Evolutionary conservation across 2,329 filamentous ascomycete genomes (phyloP), one percentile per base, ranked within the genome.

Genomic region (Peltaster fructicola): DNA sequence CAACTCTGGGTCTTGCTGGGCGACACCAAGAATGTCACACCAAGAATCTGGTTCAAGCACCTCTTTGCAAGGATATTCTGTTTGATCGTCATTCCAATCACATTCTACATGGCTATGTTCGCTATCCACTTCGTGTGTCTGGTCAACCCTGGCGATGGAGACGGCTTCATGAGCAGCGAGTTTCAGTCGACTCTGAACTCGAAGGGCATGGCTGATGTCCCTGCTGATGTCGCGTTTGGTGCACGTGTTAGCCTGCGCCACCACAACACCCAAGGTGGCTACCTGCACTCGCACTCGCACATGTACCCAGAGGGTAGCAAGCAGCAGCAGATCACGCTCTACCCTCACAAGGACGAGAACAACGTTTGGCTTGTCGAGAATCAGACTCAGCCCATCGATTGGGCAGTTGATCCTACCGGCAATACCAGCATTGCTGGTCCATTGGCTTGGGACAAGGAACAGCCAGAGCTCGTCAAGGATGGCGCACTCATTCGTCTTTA

Each of bases 121-220:
- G 84, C 70, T 26, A 90, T 98, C 43, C 88, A 98, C 61, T 98
- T 98, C 55, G 40, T 84, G 39, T 90, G 80, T 60, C 66, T 98
- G 20, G 68, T 75, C 31, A 98, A 98, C 56, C 88, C 88, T 14
- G 88, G 88, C 31, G 88, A 98, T 25, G 88, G 88, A 27, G 88
- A 98, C 52, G 88, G 88, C 27, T 98, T 98, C 62, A 98, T 98
- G 88, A 93, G 84, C 47, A 92, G 85, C 27, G 88, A 98, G 48
- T 98, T 98, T 61, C 88, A 98, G 57, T 78, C 88, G 15, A 95
- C 88, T 2, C 63, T 98, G 38, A 98, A 95, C 58, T 84, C 73
- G 44, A 98, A 95, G 62, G 73, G 69, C 26, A 98, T 98, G 88
- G 74, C 81, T 48, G 82, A 91, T 52, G 82, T 91, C 4, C 76